A percentile compares a stretch with the other conserved stretches of the same genome.
Evolutionary conservation across 2,329 filamentous ascomycete species (phyloP).

Genomic region (Chaetomium sp.): DNA sequence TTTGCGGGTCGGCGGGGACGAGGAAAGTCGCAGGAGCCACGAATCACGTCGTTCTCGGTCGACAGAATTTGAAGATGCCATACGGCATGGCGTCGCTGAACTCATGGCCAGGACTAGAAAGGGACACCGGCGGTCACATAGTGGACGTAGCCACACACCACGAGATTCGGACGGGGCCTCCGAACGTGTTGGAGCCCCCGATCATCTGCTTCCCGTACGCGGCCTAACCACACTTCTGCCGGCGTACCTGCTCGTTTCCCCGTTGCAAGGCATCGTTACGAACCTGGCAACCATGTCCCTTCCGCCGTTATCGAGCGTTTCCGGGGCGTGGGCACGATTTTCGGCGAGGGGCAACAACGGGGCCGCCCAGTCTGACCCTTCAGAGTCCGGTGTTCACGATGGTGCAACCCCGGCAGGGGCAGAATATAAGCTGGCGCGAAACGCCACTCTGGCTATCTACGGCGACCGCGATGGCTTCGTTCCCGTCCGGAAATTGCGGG

Average conservation of each 20-base stretch:
- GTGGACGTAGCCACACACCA: constrained; percentile 1
- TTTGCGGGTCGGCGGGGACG: constrained; percentile 55
- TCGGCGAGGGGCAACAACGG: constrained; percentile 20
- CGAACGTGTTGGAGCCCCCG: constrained; percentile 17
- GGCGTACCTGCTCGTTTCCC: constrained; percentile 69
- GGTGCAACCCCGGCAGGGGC: constrained; percentile 37
- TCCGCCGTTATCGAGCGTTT: constrained; percentile 35
- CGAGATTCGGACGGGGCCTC: constrained; percentile 28
- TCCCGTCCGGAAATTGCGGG: constrained; percentile 31
- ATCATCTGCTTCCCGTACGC: constrained; percentile 37
- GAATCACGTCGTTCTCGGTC: constrained; percentile 46
- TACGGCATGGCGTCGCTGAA: constrained; percentile 52
- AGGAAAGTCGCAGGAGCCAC: constrained; percentile 46
- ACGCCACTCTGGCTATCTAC: constrained; percentile 60
- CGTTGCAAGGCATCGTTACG: constrained; percentile 62
- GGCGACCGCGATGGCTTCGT: constrained; percentile 35
- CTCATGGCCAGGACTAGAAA: constrained; percentile 48
- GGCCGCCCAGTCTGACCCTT: constrained; percentile 17
- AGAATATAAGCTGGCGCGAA: constrained; percentile 58
- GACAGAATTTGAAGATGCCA: constrained; percentile 51
- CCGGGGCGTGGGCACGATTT: constrained; percentile 27
- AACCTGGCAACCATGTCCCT: constrained; percentile 65
- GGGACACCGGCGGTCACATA: constrained; percentile 30
- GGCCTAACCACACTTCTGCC: constrained; percentile 44
- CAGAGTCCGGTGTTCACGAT: constrained; percentile 14